Conservation (phyloP, 176 grass and related monocot species). For the Saccharum officinarum region DNA sequence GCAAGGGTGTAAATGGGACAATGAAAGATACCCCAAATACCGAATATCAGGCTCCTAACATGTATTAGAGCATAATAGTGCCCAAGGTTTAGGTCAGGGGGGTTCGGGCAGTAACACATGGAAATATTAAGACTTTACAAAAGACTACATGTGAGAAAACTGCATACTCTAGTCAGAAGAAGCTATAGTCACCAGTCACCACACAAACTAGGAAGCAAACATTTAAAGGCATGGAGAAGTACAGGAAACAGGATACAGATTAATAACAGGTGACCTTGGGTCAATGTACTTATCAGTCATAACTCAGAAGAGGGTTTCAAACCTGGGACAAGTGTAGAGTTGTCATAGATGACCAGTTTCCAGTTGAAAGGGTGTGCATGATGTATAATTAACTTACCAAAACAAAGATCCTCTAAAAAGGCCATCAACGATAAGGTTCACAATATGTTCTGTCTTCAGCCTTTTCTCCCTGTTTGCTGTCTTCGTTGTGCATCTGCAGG, state of each 20-base stretch:
- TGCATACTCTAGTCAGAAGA: not conserved
- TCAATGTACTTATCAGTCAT: slow-evolving; percentile 7
- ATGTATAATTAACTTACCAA: slow-evolving; percentile 56
- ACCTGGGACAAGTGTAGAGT: slow-evolving; percentile 18
- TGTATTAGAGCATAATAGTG: not conserved
- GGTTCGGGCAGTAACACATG: slow-evolving; percentile 8
- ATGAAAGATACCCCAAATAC: not conserved
- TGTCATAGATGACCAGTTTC: not conserved
- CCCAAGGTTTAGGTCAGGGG: not conserved
- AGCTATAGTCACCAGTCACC: not conserved
- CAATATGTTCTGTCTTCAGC: slow-evolving; percentile 66
- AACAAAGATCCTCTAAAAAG: slow-evolving; percentile 70
- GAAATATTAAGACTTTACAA: not conserved
- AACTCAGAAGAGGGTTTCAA: slow-evolving; percentile 9
- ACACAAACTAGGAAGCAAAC: slow-evolving; percentile 5
- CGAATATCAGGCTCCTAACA: not conserved
- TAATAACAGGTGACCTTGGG: not conserved
- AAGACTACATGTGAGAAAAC: not conserved
- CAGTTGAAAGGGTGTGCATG: slow-evolving; percentile 6
- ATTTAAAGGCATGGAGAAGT: slow-evolving; percentile 23
- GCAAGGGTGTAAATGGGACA: not conserved
- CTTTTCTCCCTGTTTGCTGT: slow-evolving; percentile 55
- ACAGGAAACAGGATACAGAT: slow-evolving; percentile 3
- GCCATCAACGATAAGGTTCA: slow-evolving; percentile 55
- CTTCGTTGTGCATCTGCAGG: slow-evolving; percentile 52